These are phyloP conservation scores for Amauroascus verrucosus DNA, from an alignment of 2,329 filamentous ascomycete species.

Conservation along the genomic window DNA sequence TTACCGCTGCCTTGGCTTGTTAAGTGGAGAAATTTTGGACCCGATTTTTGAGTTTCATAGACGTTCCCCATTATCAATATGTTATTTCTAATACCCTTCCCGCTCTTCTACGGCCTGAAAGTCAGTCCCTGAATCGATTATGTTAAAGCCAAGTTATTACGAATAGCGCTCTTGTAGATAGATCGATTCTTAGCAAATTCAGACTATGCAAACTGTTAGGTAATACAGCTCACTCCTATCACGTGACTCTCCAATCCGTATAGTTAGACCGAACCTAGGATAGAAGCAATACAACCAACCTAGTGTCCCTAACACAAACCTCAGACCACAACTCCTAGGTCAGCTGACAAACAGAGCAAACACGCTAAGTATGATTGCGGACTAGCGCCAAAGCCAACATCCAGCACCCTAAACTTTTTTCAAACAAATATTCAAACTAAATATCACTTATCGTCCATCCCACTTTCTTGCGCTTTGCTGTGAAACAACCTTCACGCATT, in stretches of 20 bases:
- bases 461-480: slow-evolving; percentile 9
- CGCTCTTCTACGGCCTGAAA: neutral
- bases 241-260: too few relatives aligned
- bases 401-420: slow-evolving; percentile 10
- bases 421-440: slow-evolving; percentile 10
- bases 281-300: too few relatives aligned
- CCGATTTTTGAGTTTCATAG: neutral
- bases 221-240: too few relatives aligned
- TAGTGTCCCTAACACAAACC: too few relatives aligned
- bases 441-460: slow-evolving; percentile 11
- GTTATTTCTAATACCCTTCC: slow-evolving; percentile 5
- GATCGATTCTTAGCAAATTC: neutral
- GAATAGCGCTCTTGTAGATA: neutral
- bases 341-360: slow-evolving; percentile 2
- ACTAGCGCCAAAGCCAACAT: slow-evolving; percentile 4
- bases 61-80: neutral
- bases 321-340: too few relatives aligned
- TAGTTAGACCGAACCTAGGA: too few relatives aligned
- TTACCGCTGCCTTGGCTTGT: neutral
- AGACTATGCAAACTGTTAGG: too few relatives aligned
- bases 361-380: neutral
- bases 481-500: slow-evolving; percentile 3
- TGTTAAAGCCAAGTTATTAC: neutral
- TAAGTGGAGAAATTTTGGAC: neutral
- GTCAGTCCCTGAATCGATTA: neutral